Evolutionary conservation across 2,329 filamentous ascomycete species (phyloP), one percentile per base, ranked within the genome.

Genomic region (Dactylellina leptospora): DNA sequence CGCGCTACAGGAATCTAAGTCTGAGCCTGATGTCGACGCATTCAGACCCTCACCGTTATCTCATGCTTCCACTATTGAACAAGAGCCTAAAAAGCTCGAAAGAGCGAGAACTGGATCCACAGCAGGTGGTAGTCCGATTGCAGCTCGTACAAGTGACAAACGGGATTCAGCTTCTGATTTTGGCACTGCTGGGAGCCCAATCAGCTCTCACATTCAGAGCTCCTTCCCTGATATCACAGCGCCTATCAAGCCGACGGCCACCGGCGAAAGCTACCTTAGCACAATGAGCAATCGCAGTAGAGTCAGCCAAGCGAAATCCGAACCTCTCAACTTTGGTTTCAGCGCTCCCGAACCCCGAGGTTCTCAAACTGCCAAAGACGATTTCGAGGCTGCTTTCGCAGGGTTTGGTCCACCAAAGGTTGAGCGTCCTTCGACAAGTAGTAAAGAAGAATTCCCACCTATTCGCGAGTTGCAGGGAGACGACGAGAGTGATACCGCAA

Each of bases 371-470:
- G 79, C 87, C 40, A 92, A 92, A 81, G 88, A 90, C 53, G 91
- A 95, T 76, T 95, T 96, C 75, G 91, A 96, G 78, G 88, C 88
- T 72, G 91, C 91, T 1, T 96, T 96, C 82, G 90, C 90, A 44
- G 88, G 88, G 63, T 93, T 95, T 76, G 83, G 83, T 40, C 50
- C 81, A 83, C 50, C 84, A 83, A 72, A 77, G 18, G 16, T 18
- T 74, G 11, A 76, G 85, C 85, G 76, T 80, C 78, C 82, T 18
- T 79, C 84, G 1, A 82, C 80, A 60, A 81, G 79, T 42, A 90
- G 91, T 76, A 85, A 88, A 77, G 84, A 87, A 20, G 95, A 97
- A 78, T 97, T 97, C 78, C 95, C 95, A 28, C 95, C 93, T 0
- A 96, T 97, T 71, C 88, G 89, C n/a, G 91, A 93, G 78, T 81